Base-by-base conservation (phyloP, 768 basidiomycete species). In the Pleurotus citrinopileatus region DNA sequence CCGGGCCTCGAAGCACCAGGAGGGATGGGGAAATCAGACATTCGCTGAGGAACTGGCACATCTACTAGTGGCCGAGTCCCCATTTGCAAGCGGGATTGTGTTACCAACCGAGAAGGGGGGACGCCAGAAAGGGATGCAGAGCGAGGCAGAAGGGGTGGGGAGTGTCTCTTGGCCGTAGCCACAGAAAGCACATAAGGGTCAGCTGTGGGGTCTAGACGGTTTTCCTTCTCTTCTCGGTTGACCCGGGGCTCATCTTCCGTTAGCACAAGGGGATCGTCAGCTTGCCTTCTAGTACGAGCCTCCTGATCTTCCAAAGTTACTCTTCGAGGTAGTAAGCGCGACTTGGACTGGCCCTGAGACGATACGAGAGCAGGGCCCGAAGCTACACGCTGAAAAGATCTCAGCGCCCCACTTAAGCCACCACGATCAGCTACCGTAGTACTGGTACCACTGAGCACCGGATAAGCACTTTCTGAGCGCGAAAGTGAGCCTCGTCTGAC, bases 301-400 rank as follows among this genome's bases (percentile, higher is more conserved):
- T 59, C 58, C 25, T 59, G 51, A 25, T 79, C 78, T 44, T 81
- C 79, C 52, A 67, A 61, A 3, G 75, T 69, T 13, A 77, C 67
- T 28, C 80, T 72, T 40, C 77, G 73, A 9, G 73, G 68, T 25
- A 55, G 67, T n/a, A 51, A n/a, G 20, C 48, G 48, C 17, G 29
- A 13, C 34, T 51, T 51, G 9, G 34, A 20, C 20, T 51, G 48
- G 34, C 32, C 27, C 37, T 34, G 48, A 9, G 20, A 23, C 12
- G 63, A 63, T 25, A 71, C 45, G 28, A 69, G 61, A n/a, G 76
- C 70, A 8, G 87, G 82, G 25, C 81, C 84, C 8, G 89, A 91
- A 2, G 79, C 75, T 34, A 82, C 78, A 57, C 89, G 86, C 57
- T 83, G 79, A 61, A 91, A 84, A 4, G 81, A 80, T 46, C 89